phyloP scores from a whole-genome alignment of 331 rosid genomes.

The Cydonia oblonga region DNA sequence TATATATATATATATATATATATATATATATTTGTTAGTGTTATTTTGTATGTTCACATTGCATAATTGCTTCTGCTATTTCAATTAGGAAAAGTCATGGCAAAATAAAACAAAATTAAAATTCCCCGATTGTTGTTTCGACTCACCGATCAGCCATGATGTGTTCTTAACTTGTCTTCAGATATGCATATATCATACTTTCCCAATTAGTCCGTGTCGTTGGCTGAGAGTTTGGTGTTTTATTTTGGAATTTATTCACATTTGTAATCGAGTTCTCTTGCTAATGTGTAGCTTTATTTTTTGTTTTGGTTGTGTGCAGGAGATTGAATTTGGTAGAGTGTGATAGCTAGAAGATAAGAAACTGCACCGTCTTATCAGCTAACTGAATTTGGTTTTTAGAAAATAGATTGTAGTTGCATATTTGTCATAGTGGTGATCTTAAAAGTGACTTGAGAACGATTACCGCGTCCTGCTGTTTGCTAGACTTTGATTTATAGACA shows the following conservation, averaged over 20 bases:
- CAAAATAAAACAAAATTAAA: too few species aligned
- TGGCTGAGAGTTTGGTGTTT: not conserved
- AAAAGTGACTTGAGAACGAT: not conserved
- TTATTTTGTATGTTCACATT: not conserved
- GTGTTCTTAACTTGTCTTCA: not conserved
- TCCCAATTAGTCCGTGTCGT: not conserved
- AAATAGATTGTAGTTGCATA: not conserved
- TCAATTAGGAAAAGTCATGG: too few species aligned
- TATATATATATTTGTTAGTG: not conserved
- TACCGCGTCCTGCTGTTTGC: conserved; percentile 6
- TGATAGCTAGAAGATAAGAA: not conserved
- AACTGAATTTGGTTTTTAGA: not conserved
- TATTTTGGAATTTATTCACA: not conserved
- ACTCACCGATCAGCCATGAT: not conserved
- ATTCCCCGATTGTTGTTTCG: not conserved
- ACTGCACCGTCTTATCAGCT: not conserved
- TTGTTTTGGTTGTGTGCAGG: not conserved
- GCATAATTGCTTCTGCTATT: not conserved
- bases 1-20: not conserved
- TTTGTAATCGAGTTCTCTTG: not conserved
- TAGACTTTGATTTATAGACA: not conserved
- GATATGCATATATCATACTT: not conserved
- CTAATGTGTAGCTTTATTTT: not conserved
- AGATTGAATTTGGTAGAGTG: not conserved
- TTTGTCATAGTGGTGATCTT: conserved; percentile 4